Evolutionary conservation across 176 grass and related monocot species (phyloP).

Genomic region (Triticum monococcum): DNA sequence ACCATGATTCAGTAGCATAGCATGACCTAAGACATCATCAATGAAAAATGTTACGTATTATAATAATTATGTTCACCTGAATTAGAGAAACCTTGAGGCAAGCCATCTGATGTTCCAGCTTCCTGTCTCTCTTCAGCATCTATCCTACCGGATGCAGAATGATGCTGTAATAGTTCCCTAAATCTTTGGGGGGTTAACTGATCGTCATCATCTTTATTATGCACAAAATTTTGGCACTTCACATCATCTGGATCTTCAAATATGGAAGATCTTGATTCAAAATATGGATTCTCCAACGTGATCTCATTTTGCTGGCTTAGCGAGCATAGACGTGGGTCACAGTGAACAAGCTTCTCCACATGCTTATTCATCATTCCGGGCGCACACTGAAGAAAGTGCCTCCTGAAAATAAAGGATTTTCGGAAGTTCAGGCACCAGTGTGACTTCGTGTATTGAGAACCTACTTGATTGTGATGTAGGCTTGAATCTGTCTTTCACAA

Average conservation of each 20-base stretch:
- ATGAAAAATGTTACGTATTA: not conserved
- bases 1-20: not conserved
- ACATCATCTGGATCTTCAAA: slow-evolving; percentile 55
- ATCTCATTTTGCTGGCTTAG: slow-evolving; percentile 49
- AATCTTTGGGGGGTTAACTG: slow-evolving; percentile 24
- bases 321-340: slow-evolving; percentile 48
- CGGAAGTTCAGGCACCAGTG: not conserved
- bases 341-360: slow-evolving; percentile 67
- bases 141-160: slow-evolving; percentile 18
- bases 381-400: slow-evolving; percentile 61
- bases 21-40: not conserved
- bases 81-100: slow-evolving; percentile 23
- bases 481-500: not conserved
- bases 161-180: slow-evolving; percentile 3
- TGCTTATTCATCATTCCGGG: slow-evolving; percentile 72
- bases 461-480: not conserved
- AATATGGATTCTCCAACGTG: slow-evolving; percentile 54
- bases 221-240: slow-evolving; percentile 29
- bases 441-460: not conserved
- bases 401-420: slow-evolving; percentile 46
- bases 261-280: slow-evolving; percentile 54
- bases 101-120: slow-evolving; percentile 8
- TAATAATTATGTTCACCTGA: slow-evolving; percentile 36
- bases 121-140: slow-evolving; percentile 38
- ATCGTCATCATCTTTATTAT: slow-evolving; percentile 19